A percentile compares a stretch with the other conserved stretches of the same genome.
phyloP scores from a whole-genome alignment of 495 filamentous ascomycete genomes.

The Trichoderma asperelloides region DNA sequence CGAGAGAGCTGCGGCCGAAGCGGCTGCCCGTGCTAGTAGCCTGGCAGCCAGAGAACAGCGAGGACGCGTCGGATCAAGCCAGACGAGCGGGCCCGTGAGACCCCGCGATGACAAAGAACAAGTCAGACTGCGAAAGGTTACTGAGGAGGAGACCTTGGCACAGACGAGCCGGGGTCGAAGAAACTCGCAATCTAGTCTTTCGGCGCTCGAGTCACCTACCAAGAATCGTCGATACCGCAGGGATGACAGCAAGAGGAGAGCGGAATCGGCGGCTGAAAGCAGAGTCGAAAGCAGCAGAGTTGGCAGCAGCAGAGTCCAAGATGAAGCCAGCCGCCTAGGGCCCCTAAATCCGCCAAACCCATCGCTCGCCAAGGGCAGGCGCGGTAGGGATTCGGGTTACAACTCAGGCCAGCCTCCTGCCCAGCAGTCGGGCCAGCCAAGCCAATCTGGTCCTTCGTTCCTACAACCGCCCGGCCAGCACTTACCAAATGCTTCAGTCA shows the following conservation, averaged over 20 bases:
- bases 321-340: slow-evolving; percentile 11
- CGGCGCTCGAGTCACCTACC: slow-evolving; percentile 33
- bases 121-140: slow-evolving; percentile 53
- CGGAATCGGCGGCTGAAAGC: slow-evolving; percentile 32
- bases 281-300: slow-evolving; percentile 27
- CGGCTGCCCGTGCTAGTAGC: slow-evolving; percentile 36
- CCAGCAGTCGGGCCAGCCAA: slow-evolving; percentile 12
- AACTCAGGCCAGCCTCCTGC: slow-evolving; percentile 32
- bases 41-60: slow-evolving; percentile 31
- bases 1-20: slow-evolving; percentile 38
- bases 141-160: neutral
- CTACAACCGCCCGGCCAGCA: slow-evolving; percentile 15
- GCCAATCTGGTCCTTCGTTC: slow-evolving; percentile 30
- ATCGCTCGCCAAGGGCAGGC: slow-evolving; percentile 31
- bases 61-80: slow-evolving; percentile 23
- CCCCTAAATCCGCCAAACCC: slow-evolving; percentile 39
- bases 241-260: slow-evolving; percentile 30
- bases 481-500: slow-evolving; percentile 12
- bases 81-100: slow-evolving; percentile 55
- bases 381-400: slow-evolving; percentile 45
- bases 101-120: slow-evolving; percentile 67
- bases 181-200: slow-evolving; percentile 41
- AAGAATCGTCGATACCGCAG: slow-evolving; percentile 33
- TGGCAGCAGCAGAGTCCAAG: slow-evolving; percentile 28
- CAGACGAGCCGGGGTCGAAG: neutral